Evolutionary conservation across 1,139 yeast genomes (phyloP).

Genomic region (Taiozyma sp.): DNA sequence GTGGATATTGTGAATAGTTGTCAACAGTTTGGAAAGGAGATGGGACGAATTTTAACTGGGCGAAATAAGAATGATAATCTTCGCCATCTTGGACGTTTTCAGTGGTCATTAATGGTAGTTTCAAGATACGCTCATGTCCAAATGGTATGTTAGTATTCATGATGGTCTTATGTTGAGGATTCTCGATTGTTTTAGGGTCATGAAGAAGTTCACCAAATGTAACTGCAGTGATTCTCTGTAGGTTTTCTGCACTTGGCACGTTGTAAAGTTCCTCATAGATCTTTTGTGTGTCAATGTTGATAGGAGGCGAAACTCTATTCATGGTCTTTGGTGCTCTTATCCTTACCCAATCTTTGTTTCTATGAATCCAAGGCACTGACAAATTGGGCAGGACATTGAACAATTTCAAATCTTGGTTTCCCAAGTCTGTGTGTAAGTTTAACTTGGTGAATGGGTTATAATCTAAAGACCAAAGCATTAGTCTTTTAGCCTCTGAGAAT

Average conservation of each 20-base stretch:
- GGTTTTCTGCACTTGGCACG: neutral
- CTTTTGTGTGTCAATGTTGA: constrained; percentile 7
- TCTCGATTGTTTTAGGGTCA: constrained; percentile 2
- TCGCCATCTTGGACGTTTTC: constrained; percentile 14
- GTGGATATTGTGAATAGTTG: constrained; percentile 36
- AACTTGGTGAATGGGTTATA: constrained; percentile 18
- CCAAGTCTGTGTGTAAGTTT: constrained; percentile 8
- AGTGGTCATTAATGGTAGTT: constrained; percentile 23
- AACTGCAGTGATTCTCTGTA: constrained; percentile 13
- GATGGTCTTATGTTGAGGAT: constrained; percentile 18
- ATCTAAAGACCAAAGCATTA: constrained; percentile 22
- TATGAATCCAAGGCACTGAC: constrained; percentile 22
- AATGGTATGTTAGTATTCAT: constrained; percentile 43
- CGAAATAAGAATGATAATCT: constrained; percentile 39
- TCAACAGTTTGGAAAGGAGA: constrained; percentile 31
- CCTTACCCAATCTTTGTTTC: constrained; percentile 17
- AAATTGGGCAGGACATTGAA: constrained; percentile 11
- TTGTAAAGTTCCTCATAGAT: constrained; percentile 9
- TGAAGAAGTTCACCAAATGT: constrained; percentile 21
- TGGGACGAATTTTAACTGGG: constrained; percentile 48
- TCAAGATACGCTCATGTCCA: constrained; percentile 35
- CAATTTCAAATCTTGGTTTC: constrained; percentile 5
- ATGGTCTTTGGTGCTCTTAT: constrained; percentile 14
- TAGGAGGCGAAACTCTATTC: constrained; percentile 2
- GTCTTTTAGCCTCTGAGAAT: constrained; percentile 18